Percentiles rank a stretch among this genome's conserved stretches.
phyloP scores from a whole-genome alignment of 495 filamentous ascomycete genomes.

The Evansstolkia leycettana region DNA sequence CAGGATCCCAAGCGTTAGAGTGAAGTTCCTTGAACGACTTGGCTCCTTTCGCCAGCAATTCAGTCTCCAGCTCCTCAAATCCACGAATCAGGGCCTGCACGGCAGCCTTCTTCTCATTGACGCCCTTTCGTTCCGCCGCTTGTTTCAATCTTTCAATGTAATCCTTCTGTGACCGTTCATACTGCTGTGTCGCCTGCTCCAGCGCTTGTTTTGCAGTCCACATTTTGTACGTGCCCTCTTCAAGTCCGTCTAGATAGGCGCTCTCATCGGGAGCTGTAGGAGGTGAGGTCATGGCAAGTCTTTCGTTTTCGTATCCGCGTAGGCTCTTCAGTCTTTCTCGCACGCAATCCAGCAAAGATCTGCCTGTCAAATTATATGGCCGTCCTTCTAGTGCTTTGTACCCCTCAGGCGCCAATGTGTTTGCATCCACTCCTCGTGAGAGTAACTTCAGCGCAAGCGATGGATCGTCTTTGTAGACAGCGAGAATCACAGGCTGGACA shows the following conservation, averaged over 20 bases:
- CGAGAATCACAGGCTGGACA: slow-evolving; percentile 49
- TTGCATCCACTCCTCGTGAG: slow-evolving; percentile 44
- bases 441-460: slow-evolving; percentile 43
- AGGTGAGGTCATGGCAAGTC: slow-evolving; percentile 6
- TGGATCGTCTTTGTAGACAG: slow-evolving; percentile 37
- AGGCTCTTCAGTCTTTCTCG: slow-evolving; percentile 34
- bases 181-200: slow-evolving; percentile 7
- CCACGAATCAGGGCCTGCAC: slow-evolving; percentile 34
- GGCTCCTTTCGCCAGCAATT: slow-evolving; percentile 41
- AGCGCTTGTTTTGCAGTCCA: slow-evolving; percentile 30
- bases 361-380: slow-evolving; percentile 12
- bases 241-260: slow-evolving; percentile 29
- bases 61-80: slow-evolving; percentile 38
- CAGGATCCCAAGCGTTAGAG: slow-evolving; percentile 31
- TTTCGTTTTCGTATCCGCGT: slow-evolving; percentile 24
- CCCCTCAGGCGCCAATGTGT: slow-evolving; percentile 28
- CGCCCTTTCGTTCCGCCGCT: slow-evolving; percentile 14
- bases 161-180: slow-evolving; percentile 3
- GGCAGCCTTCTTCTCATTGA: slow-evolving; percentile 37
- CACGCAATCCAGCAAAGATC: slow-evolving; percentile 43
- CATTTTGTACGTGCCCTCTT: slow-evolving; percentile 39
- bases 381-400: slow-evolving; percentile 8
- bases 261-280: slow-evolving; percentile 18
- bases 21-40: slow-evolving; percentile 53
- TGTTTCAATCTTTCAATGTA: slow-evolving; percentile 2